These are phyloP conservation scores for Tulasnella sp. DNA, from an alignment of 768 basidiomycete species.

Conservation along the genomic window DNA sequence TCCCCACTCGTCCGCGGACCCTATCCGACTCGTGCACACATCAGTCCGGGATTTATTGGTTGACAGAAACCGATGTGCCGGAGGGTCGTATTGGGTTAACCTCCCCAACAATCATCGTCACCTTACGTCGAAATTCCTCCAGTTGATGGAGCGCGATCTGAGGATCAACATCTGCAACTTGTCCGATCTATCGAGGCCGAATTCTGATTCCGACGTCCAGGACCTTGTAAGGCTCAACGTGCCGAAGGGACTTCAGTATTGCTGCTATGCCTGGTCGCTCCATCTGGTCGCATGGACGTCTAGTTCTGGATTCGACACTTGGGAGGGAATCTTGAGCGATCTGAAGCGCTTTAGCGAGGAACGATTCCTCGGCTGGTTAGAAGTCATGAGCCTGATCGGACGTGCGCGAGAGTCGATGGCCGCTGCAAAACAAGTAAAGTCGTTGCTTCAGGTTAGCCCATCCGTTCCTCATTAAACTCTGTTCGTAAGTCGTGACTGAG, in stretches of 20 bases:
- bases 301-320: not conserved
- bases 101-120: not conserved
- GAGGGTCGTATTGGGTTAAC: not conserved
- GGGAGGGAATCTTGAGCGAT: not conserved
- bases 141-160: not conserved
- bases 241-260: not conserved
- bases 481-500: not conserved
- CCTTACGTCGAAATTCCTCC: not conserved
- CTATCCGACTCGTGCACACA: not conserved
- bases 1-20: not conserved
- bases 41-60: not conserved
- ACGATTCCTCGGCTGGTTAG: not conserved
- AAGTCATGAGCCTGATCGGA: not conserved
- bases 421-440: not conserved
- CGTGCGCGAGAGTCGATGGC: not conserved
- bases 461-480: not conserved
- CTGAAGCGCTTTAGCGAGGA: not conserved
- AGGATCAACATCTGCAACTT: not conserved
- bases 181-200: not conserved
- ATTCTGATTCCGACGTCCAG: not conserved
- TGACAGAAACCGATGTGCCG: not conserved
- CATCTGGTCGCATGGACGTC: not conserved
- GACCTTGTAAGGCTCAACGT: not conserved
- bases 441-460: not conserved
- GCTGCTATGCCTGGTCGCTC: not conserved